A percentile compares a stretch with the other conserved stretches of the same genome.
Evolutionary conservation across 257 asterid genomes (phyloP).

Genomic region (Gynochthodes officinalis): DNA sequence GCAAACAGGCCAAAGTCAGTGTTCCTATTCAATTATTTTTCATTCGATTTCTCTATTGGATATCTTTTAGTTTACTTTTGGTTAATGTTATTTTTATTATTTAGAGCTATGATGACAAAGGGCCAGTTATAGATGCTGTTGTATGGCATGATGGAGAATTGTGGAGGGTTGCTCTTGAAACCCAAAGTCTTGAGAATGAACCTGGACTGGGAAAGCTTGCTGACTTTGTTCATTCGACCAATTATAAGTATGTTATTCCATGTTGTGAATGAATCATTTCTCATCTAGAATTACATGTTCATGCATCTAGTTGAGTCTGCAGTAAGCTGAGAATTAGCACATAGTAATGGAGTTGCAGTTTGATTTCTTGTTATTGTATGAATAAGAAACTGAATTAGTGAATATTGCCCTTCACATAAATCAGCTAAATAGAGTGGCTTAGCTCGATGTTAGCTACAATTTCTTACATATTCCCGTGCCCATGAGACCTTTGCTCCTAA

Average conservation of each 20-base stretch:
- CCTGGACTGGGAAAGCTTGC: conserved; percentile 81
- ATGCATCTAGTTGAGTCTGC: conserved; percentile 1
- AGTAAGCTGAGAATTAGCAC: not conserved
- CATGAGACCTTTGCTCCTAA: conserved; percentile 3
- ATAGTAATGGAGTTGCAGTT: not conserved
- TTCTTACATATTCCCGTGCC: not conserved
- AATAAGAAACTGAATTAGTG: not conserved
- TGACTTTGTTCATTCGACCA: conserved; percentile 81
- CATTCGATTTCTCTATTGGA: conserved; percentile 18
- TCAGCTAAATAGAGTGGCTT: not conserved
- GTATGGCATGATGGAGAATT: conserved; percentile 97
- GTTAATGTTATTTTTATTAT: conserved; percentile 14
- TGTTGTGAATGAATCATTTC: conserved; percentile 9
- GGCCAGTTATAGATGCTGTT: conserved; percentile 94
- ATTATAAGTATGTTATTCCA: conserved; percentile 58
- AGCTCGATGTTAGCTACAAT: not conserved
- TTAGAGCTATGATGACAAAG: conserved; percentile 91
- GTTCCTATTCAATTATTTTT: not conserved
- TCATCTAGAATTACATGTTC: conserved; percentile 1
- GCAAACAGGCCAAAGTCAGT: conserved; percentile 85
- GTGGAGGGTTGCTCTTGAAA: conserved; percentile 98
- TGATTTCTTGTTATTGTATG: not conserved
- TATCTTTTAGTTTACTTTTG: conserved; percentile 22
- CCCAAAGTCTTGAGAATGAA: conserved; percentile 80
- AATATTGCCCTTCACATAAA: not conserved